Conservation (phyloP, 176 grass and related monocot genomes). For the Carex kokanica region DNA sequence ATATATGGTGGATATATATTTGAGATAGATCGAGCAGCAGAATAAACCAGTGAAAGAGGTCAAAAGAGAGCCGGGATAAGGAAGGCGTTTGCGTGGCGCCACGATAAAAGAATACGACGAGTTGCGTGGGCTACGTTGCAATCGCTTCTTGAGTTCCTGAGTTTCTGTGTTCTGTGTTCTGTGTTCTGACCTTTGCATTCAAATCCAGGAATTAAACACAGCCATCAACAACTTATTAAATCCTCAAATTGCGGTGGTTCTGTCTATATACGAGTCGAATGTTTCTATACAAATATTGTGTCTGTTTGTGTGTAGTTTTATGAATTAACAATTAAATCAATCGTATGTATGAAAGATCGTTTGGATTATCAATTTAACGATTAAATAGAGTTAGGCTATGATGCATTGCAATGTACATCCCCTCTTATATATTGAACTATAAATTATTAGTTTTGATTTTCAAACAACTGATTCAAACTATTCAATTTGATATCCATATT, state of each 20-base stretch:
- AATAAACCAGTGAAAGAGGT: constrained; percentile 11
- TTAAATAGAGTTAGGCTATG: too few species aligned
- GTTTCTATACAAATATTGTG: too few species aligned
- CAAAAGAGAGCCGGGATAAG: background rate
- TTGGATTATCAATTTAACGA: background rate
- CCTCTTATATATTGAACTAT: too few species aligned
- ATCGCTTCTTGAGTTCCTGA: background rate
- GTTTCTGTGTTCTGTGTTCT: background rate
- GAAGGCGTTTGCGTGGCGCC: constrained; percentile 18
- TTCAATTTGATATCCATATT: too few species aligned
- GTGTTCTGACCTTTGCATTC: background rate
- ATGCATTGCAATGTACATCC: too few species aligned
- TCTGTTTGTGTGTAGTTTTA: too few species aligned
- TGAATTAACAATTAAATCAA: too few species aligned
- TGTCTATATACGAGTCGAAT: background rate
- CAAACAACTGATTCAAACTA: too few species aligned
- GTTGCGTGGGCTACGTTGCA: constrained; percentile 11
- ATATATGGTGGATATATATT: background rate
- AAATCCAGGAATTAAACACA: background rate
- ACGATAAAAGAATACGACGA: constrained; percentile 25
- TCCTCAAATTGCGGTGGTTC: background rate
- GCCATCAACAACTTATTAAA: background rate
- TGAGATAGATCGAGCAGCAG: background rate
- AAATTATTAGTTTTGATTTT: too few species aligned
- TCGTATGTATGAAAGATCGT: too few species aligned